A percentile compares a stretch with the other conserved stretches of the same genome.
phyloP scores from a whole-genome alignment of 1,284 basidiomycete species.

The Ustilago curta region DNA sequence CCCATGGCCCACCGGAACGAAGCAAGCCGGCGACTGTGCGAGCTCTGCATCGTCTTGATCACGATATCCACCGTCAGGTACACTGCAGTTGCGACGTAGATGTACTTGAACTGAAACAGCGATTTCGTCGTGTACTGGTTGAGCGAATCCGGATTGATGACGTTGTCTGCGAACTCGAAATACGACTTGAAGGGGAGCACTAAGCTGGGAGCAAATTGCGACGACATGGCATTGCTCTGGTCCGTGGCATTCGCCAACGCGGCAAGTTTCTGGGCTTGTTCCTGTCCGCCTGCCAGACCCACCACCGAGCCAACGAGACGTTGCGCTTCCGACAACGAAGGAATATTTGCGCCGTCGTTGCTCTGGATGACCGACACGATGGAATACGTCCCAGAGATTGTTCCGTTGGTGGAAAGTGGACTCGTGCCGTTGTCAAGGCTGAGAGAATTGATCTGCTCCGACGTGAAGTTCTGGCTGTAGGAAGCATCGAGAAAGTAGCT shows the following conservation, averaged over 20 bases:
- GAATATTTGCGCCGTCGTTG: conserved; percentile 40
- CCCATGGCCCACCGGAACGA: conserved; percentile 33
- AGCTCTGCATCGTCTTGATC: conserved; percentile 42
- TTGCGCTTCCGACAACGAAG: conserved; percentile 21
- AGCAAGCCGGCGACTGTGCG: conserved; percentile 7
- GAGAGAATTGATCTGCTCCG: conserved; percentile 5
- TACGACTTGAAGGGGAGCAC: conserved; percentile 30
- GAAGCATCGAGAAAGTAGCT: conserved; percentile 29
- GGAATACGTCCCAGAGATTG: conserved; percentile 19
- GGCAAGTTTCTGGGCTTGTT: conserved; percentile 7
- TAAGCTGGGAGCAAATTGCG: conserved; percentile 21
- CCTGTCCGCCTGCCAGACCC: conserved; percentile 22
- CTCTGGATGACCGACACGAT: conserved; percentile 40
- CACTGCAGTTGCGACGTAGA: conserved; percentile 37
- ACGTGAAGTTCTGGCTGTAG: conserved; percentile 14
- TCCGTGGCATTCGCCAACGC: conserved; percentile 12
- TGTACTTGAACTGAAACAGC: conserved; percentile 49
- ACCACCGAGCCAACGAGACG: conserved; percentile 26
- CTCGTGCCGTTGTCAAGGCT: conserved; percentile 9
- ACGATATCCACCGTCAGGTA: conserved; percentile 35
- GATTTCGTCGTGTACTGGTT: conserved; percentile 22
- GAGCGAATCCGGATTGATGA: conserved; percentile 37
- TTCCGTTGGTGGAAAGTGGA: conserved; percentile 21
- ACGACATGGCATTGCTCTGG: conserved; percentile 17
- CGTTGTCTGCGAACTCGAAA: conserved; percentile 37